Evolutionary conservation across 2,329 filamentous ascomycete genomes (phyloP).

Genomic region (Ophiostoma sp.): DNA sequence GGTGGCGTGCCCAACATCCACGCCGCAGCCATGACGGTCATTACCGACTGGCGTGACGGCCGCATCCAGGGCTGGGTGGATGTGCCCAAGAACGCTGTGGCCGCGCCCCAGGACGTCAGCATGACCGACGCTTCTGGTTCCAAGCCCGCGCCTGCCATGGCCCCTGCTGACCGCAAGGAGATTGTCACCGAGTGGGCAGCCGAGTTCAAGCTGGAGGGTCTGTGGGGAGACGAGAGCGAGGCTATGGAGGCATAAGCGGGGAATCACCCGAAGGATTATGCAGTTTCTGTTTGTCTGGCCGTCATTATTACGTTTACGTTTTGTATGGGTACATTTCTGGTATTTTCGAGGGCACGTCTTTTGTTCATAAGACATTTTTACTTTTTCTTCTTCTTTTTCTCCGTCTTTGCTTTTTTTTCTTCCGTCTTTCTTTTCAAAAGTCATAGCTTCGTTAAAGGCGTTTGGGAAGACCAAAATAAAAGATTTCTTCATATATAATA

Average conservation of each 20-base stretch:
- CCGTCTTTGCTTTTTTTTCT: neutral
- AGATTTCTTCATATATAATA: neutral
- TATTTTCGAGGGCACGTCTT: constrained; percentile 15
- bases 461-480: constrained; percentile 20
- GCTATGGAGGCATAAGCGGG: constrained; percentile 47
- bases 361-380: neutral
- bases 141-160: constrained; percentile 29
- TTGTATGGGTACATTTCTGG: constrained; percentile 7
- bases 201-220: constrained; percentile 89
- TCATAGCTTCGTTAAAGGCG: constrained; percentile 17
- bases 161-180: constrained; percentile 64
- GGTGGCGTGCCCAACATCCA: constrained; percentile 86
- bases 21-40: constrained; percentile 83
- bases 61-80: constrained; percentile 90
- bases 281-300: constrained; percentile 12
- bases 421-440: constrained; percentile 14
- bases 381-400: constrained; percentile 5
- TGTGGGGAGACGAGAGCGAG: constrained; percentile 66
- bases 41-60: constrained; percentile 95
- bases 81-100: constrained; percentile 62
- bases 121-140: constrained; percentile 6
- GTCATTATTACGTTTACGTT: constrained; percentile 13
- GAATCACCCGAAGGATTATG: neutral
- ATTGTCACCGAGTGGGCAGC: constrained; percentile 90
- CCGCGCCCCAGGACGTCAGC: constrained; percentile 30